Conservation (phyloP, 1,284 basidiomycete species). For the Filobasidium uniguttulatum region DNA sequence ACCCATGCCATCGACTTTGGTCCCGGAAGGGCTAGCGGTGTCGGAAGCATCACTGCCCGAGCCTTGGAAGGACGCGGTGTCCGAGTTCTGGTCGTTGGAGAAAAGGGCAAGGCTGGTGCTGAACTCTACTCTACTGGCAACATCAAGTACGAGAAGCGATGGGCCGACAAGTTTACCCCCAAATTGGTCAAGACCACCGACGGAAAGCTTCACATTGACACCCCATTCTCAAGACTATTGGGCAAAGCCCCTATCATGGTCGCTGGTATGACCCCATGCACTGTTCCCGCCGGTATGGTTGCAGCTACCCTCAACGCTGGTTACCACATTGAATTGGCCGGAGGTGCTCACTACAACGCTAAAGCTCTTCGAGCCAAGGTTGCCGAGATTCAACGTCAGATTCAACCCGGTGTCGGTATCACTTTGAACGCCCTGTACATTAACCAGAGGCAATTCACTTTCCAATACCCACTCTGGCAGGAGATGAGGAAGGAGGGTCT, state of each 20-base stretch:
- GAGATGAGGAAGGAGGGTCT: constrained; percentile 91
- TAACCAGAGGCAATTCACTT: constrained; percentile 91
- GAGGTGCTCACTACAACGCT: constrained; percentile 92
- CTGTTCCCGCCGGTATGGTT: constrained; percentile 84
- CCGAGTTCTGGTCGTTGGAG: constrained; percentile 70
- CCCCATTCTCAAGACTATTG: constrained; percentile 84
- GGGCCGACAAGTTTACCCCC: constrained; percentile 79
- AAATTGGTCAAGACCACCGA: constrained; percentile 78
- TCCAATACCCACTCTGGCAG: constrained; percentile 95
- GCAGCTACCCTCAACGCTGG: constrained; percentile 83
- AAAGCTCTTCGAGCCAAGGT: constrained; percentile 78
- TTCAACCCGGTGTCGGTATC: constrained; percentile 75
- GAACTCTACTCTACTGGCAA: constrained; percentile 62
- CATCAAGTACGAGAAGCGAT: constrained; percentile 70
- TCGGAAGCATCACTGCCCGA: constrained; percentile 76
- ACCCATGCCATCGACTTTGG: constrained; percentile 96
- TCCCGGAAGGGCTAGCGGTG: constrained; percentile 83
- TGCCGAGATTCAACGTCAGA: constrained; percentile 67
- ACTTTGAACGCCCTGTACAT: constrained; percentile 95
- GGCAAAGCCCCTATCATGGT: constrained; percentile 98
- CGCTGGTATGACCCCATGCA: constrained; percentile 93
- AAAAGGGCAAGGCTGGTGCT: constrained; percentile 68
- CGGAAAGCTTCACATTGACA: constrained; percentile 82
- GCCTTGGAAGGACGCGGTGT: constrained; percentile 89
- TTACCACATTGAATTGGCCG: constrained; percentile 91